Percentiles rank a stretch among this genome's conserved stretches.
Conservation (phyloP, 257 asterid genomes). For the Przewalskia tangutica region DNA sequence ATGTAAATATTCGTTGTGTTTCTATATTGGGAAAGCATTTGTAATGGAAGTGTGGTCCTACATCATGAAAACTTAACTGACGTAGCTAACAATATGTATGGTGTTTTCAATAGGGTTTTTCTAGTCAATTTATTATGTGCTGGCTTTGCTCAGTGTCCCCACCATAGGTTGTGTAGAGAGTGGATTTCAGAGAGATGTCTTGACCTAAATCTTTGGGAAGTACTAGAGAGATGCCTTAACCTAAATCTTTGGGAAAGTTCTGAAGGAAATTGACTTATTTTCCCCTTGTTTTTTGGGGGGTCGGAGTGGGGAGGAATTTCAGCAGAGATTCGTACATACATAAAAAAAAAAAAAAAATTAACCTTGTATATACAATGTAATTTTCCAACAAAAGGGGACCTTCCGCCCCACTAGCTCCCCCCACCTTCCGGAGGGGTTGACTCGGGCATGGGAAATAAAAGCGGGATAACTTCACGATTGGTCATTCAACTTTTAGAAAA, state of each 20-base stretch:
- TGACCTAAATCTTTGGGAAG: background rate
- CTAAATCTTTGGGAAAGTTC: background rate
- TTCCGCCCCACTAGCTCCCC: background rate
- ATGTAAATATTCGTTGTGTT: background rate
- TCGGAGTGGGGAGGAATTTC: background rate
- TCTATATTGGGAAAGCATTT: background rate
- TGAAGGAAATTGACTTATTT: background rate
- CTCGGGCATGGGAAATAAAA: background rate
- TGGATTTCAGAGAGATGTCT: background rate
- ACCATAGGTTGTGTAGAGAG: background rate
- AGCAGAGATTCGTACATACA: background rate
- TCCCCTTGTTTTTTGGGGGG: background rate
- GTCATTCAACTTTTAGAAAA: background rate
- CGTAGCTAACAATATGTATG: conserved; percentile 1
- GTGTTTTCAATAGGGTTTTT: background rate
- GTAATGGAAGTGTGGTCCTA: background rate
- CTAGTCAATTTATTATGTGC: conserved; percentile 3
- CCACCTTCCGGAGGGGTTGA: too few relatives aligned
- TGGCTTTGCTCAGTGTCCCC: conserved; percentile 5
- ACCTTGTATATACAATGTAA: background rate
- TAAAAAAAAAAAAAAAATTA: too few relatives aligned
- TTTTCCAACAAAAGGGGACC: background rate
- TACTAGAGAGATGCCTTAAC: background rate
- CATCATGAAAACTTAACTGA: background rate
- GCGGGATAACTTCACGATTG: background rate